These are phyloP conservation scores for Sclerotinia nivalis DNA, from an alignment of 2,329 filamentous ascomycete species.

Conservation along the genomic window DNA sequence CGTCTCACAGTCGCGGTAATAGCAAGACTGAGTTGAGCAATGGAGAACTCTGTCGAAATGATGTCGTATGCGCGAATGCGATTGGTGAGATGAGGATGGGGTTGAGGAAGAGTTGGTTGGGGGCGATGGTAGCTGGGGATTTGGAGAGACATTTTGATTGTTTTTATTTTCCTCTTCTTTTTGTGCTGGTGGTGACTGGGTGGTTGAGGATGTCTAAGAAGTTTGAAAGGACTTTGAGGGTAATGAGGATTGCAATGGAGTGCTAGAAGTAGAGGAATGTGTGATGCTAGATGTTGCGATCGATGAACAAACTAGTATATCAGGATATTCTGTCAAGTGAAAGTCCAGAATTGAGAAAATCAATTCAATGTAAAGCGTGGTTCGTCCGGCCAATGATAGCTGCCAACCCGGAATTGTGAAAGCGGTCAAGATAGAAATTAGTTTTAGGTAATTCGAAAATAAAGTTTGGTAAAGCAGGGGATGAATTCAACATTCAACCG, in stretches of 20 bases:
- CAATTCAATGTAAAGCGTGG: neutral
- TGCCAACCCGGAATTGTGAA: neutral
- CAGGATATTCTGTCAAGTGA: neutral
- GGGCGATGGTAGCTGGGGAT: neutral
- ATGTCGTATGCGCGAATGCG: slow-evolving; percentile 12
- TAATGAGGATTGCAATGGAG: neutral
- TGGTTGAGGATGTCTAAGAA: neutral
- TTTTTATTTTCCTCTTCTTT: neutral
- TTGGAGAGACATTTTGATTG: slow-evolving; percentile 20
- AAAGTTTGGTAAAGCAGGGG: neutral
- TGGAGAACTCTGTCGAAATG: slow-evolving; percentile 10
- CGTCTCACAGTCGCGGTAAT: slow-evolving; percentile 12
- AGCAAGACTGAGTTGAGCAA: slow-evolving; percentile 17
- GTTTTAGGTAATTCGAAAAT: slow-evolving; percentile 6
- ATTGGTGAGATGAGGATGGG: neutral
- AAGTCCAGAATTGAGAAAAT: neutral
- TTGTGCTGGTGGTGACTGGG: neutral
- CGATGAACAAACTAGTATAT: neutral
- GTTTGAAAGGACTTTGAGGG: neutral
- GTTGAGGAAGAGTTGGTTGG: neutral
- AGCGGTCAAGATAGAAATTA: neutral
- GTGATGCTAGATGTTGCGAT: neutral
- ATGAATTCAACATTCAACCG: neutral
- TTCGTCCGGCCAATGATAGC: neutral
- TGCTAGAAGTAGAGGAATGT: neutral